Conservation (phyloP, 2,329 filamentous ascomycete species). For the Colletotrichum brevisporum region DNA sequence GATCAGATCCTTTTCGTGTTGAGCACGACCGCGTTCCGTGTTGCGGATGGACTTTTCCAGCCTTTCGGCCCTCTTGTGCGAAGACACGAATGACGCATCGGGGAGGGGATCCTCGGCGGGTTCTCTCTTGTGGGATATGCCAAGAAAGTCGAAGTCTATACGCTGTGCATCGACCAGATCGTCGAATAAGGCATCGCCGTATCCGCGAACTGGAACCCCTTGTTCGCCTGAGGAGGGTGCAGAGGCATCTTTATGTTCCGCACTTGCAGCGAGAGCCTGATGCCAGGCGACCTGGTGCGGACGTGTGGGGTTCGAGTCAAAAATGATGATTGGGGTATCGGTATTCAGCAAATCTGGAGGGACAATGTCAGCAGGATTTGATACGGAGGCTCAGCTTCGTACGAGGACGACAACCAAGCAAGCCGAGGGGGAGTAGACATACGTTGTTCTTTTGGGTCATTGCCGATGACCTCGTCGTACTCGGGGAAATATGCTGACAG, state of each 20-base stretch:
- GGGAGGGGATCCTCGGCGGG: slow-evolving; percentile 68
- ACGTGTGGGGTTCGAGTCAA: slow-evolving; percentile 64
- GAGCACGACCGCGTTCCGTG: slow-evolving; percentile 73
- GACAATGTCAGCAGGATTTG: slow-evolving; percentile 21
- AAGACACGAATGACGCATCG: slow-evolving; percentile 66
- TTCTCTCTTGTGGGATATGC: slow-evolving; percentile 60
- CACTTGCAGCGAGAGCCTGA: slow-evolving; percentile 1
- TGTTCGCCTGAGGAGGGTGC: slow-evolving; percentile 20
- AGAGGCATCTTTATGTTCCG: slow-evolving; percentile 11
- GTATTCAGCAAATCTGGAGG: slow-evolving; percentile 77
- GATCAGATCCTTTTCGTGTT: slow-evolving; percentile 77
- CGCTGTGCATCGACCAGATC: slow-evolving; percentile 70
- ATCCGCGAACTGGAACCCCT: slow-evolving; percentile 63
- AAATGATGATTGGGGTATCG: slow-evolving; percentile 80
- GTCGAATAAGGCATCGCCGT: slow-evolving; percentile 69
- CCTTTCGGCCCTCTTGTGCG: slow-evolving; percentile 72
- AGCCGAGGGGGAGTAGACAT: slow-evolving; percentile 52
- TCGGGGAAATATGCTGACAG: slow-evolving; percentile 91
- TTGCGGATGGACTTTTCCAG: slow-evolving; percentile 75
- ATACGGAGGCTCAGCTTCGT: not conserved
- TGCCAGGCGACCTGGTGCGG: slow-evolving; percentile 39
- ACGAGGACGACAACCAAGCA: not conserved
- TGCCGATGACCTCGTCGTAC: slow-evolving; percentile 94
- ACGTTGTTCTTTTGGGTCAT: slow-evolving; percentile 85
- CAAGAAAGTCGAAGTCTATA: slow-evolving; percentile 69